Evolutionary conservation across 306 rosid genomes (phyloP).

Genomic region (Acacia melanoxylon): DNA sequence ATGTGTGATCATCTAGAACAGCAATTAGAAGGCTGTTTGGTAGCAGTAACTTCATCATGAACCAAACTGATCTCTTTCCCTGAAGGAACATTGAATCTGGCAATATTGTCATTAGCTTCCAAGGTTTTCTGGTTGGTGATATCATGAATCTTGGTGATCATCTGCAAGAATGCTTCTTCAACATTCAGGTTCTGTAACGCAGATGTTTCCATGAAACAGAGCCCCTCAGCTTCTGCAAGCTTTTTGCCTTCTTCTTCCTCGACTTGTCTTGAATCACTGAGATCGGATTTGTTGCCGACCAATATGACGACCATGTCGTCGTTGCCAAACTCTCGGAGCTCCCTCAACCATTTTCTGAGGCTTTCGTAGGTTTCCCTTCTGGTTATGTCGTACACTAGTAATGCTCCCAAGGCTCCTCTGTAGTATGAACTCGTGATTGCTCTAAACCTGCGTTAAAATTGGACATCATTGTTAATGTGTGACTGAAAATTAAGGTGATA

Average conservation of each 20-base stretch:
- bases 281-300: conserved; percentile 77
- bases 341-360: conserved; percentile 70
- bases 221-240: conserved; percentile 63
- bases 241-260: conserved; percentile 61
- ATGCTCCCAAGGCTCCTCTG: conserved; percentile 89
- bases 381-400: conserved; percentile 82
- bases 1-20: conserved; percentile 39
- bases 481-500: background rate
- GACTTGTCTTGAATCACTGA: conserved; percentile 67
- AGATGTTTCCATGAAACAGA: conserved; percentile 93
- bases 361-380: conserved; percentile 50
- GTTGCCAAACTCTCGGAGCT: conserved; percentile 66
- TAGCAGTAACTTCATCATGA: conserved; percentile 77
- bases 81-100: conserved; percentile 29
- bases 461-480: background rate
- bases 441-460: conserved; percentile 57
- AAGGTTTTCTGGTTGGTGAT: conserved; percentile 62
- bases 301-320: conserved; percentile 75
- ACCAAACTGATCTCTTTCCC: conserved; percentile 59
- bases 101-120: conserved; percentile 35
- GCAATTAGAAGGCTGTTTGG: conserved; percentile 62
- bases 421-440: conserved; percentile 96
- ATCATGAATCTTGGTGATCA: conserved; percentile 69
- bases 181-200: conserved; percentile 80
- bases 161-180: conserved; percentile 71